phyloP scores from a whole-genome alignment of 768 basidiomycete species.

The Boletales sp. region DNA sequence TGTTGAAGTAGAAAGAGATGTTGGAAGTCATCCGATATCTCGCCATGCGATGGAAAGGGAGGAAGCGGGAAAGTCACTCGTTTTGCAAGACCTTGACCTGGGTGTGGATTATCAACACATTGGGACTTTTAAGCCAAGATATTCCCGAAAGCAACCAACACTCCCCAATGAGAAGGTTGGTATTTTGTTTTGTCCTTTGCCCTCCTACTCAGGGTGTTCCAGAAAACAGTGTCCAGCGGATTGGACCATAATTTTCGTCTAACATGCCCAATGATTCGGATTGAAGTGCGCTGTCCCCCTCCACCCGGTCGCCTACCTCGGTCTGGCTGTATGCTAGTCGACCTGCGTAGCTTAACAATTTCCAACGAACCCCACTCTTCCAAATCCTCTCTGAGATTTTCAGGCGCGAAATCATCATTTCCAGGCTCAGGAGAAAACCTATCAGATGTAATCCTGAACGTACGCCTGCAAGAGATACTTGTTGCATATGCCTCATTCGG shows the following conservation, averaged over 20 bases:
- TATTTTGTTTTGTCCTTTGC: background rate
- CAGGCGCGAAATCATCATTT: constrained; percentile 13
- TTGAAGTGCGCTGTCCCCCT: constrained; percentile 67
- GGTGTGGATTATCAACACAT: constrained; percentile 41
- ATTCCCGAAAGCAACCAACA: constrained; percentile 3
- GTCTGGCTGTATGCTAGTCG: constrained; percentile 67
- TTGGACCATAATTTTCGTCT: constrained; percentile 31
- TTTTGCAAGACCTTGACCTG: constrained; percentile 58
- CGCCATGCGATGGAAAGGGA: constrained; percentile 26
- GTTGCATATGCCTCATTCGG: constrained; percentile 44
- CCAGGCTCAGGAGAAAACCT: constrained; percentile 1
- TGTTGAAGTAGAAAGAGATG: constrained; percentile 11
- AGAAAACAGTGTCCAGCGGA: constrained; percentile 8
- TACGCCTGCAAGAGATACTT: constrained; percentile 44
- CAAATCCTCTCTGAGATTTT: constrained; percentile 29
- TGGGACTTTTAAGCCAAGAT: constrained; percentile 6
- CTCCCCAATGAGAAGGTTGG: constrained; percentile 17
- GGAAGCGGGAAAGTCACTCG: constrained; percentile 43
- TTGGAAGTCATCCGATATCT: constrained; percentile 23
- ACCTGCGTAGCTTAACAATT: constrained; percentile 52
- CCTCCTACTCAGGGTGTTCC: constrained; percentile 3
- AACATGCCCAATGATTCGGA: constrained; percentile 53
- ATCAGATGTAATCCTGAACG: constrained; percentile 30
- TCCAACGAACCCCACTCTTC: constrained; percentile 23
- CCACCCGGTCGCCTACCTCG: constrained; percentile 44